Percentiles rank a stretch among this genome's conserved stretches.
phyloP scores from a whole-genome alignment of 805 yeast genomes.

The Suhomyces sp. region DNA sequence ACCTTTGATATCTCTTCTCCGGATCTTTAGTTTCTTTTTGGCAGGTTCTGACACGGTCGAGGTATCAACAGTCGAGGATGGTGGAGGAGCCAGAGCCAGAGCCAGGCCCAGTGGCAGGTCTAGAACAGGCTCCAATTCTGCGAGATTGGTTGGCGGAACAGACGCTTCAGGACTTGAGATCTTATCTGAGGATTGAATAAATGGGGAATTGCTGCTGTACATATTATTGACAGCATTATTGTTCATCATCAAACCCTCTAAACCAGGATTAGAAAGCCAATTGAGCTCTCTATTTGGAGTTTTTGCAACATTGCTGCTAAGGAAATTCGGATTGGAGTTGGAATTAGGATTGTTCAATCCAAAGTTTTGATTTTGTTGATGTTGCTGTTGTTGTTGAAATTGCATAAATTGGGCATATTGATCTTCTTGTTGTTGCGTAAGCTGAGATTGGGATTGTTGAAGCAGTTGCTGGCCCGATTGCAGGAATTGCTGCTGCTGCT shows the following conservation, averaged over 20 bases:
- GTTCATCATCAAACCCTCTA: slow-evolving; percentile 1
- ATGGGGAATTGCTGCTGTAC: not conserved
- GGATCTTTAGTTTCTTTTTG: slow-evolving; percentile 8
- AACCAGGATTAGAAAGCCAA: slow-evolving; percentile 3
- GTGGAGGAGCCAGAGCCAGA: too few relatives aligned
- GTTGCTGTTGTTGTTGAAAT: too few relatives aligned
- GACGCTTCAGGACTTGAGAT: slow-evolving; percentile 5
- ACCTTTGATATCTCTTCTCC: slow-evolving; percentile 11
- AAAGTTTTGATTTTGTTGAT: too few relatives aligned
- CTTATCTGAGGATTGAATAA: slow-evolving; percentile 2
- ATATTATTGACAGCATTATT: not conserved
- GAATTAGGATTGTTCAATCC: slow-evolving; percentile 8
- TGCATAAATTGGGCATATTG: slow-evolving; percentile 4
- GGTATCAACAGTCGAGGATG: too few relatives aligned
- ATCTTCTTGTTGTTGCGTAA: slow-evolving; percentile 3
- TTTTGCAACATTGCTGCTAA: slow-evolving; percentile 1
- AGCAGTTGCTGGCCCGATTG: slow-evolving; percentile 4
- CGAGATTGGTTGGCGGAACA: not conserved
- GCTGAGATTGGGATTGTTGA: slow-evolving; percentile 9
- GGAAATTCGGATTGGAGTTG: slow-evolving; percentile 7
- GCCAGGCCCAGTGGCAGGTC: too few relatives aligned
- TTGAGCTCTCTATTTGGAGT: slow-evolving; percentile 4
- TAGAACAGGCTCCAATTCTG: not conserved
- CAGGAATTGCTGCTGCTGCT: slow-evolving; percentile 7
- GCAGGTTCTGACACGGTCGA: slow-evolving; percentile 6